Conservation (phyloP, 139 green algal genomes). For the Astrephomene gubernaculifera region DNA sequence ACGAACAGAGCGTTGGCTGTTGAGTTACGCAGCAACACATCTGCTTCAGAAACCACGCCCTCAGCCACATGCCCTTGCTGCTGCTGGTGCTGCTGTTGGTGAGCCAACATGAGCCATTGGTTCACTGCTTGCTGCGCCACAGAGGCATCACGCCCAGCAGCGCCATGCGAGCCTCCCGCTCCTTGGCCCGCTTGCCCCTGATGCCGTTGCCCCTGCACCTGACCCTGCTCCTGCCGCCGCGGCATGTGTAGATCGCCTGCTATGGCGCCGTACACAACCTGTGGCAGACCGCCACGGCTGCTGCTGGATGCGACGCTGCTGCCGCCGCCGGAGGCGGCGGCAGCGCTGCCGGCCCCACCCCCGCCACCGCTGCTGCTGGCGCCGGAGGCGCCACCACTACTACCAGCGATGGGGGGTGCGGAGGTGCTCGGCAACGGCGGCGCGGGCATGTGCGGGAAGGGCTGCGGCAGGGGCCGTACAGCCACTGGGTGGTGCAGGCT, state of each 20-base stretch:
- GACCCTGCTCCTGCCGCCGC: constrained; percentile 4
- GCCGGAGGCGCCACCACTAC: not conserved
- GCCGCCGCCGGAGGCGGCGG: not conserved
- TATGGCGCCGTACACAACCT: not conserved
- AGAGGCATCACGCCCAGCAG: no score
- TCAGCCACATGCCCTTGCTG: not conserved
- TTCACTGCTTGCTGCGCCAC: no score
- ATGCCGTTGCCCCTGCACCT: not conserved
- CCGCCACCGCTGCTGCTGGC: not conserved
- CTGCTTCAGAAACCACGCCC: not conserved
- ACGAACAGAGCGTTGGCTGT: not conserved
- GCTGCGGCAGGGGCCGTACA: not conserved
- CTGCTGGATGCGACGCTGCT: not conserved
- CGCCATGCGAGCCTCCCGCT: no score
- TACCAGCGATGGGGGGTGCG: constrained; percentile 23
- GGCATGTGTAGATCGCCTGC: constrained; percentile 20
- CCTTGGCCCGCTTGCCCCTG: no score
- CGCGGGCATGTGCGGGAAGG: constrained; percentile 9
- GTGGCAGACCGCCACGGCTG: constrained; percentile 1
- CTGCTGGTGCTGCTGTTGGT: no score
- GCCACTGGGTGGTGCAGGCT: constrained; percentile 39
- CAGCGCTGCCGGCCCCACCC: not conserved
- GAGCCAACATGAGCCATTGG: no score
- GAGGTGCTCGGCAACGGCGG: constrained; percentile 38
- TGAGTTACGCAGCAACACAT: not conserved